These are phyloP conservation scores for Aureobasidium uvarum DNA, from an alignment of 2,329 filamentous ascomycete species.

Conservation along the genomic window DNA sequence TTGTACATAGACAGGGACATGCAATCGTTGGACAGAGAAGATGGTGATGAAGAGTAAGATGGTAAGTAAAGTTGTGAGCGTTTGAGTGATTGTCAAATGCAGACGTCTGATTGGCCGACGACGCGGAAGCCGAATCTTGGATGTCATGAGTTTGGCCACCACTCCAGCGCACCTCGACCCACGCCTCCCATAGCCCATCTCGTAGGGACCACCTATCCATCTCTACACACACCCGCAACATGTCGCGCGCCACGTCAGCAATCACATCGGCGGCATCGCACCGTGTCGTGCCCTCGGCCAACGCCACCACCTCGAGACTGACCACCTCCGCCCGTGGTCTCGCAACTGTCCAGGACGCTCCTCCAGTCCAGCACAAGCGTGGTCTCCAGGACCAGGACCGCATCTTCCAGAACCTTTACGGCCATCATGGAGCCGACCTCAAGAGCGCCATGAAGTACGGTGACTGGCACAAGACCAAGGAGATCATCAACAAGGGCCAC, in stretches of 20 bases:
- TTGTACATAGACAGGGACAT: too few relatives aligned
- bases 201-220: background rate
- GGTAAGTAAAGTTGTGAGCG: background rate
- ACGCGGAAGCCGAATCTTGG: background rate
- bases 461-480: constrained; percentile 99
- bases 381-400: constrained; percentile 94
- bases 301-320: constrained; percentile 42
- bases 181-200: constrained; percentile 17
- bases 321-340: constrained; percentile 59
- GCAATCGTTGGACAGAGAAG: background rate
- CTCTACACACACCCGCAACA: constrained; percentile 7
- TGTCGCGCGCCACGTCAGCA: constrained; percentile 30
- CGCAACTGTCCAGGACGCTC: constrained; percentile 53
- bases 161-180: background rate
- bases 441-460: constrained; percentile 97
- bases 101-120: background rate
- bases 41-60: background rate
- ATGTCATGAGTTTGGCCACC: constrained; percentile 11
- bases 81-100: background rate
- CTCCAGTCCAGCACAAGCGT: constrained; percentile 68
- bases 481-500: constrained; percentile 94
- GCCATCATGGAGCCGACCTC: constrained; percentile 84
- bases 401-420: constrained; percentile 98
- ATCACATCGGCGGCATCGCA: constrained; percentile 42
- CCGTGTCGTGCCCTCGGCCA: constrained; percentile 43